phyloP scores from a whole-genome alignment of 1,139 yeast genomes.

The Geotrichum phurueaensis region DNA sequence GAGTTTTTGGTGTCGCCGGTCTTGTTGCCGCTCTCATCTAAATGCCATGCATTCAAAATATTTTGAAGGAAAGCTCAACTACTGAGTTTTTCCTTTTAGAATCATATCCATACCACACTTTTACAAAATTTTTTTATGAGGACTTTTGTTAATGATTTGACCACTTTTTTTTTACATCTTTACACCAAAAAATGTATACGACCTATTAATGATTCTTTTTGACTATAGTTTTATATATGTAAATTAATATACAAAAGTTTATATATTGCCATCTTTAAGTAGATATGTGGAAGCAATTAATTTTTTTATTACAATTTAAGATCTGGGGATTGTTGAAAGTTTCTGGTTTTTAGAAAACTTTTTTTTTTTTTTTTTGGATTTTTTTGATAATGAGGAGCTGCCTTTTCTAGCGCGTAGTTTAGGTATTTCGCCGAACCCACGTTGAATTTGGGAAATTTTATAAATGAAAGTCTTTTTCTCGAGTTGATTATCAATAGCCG shows the following conservation, averaged over 20 bases:
- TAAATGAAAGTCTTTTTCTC: too few species aligned
- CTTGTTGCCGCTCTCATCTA: constrained; percentile 21
- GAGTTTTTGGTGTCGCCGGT: constrained; percentile 21
- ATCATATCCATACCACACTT: background rate
- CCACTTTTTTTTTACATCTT: background rate
- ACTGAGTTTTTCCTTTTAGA: background rate
- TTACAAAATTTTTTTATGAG: background rate
- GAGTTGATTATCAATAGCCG: too few species aligned
- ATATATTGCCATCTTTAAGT: too few species aligned
- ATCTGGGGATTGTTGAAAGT: too few species aligned
- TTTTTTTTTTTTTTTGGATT: too few species aligned
- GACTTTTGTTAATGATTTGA: background rate
- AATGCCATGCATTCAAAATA: background rate
- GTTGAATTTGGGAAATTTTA: too few species aligned
- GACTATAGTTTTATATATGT: background rate
- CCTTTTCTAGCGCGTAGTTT: too few species aligned
- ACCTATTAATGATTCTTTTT: background rate
- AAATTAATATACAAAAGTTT: background rate
- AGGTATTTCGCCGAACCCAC: too few species aligned
- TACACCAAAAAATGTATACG: background rate
- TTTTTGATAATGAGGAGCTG: too few species aligned
- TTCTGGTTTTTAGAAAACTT: too few species aligned
- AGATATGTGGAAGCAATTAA: too few species aligned
- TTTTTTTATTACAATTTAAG: too few species aligned
- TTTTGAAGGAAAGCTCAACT: background rate